phyloP scores from a whole-genome alignment of 2,329 filamentous ascomycete species.

The Paraphaeosphaeria sporulosa region DNA sequence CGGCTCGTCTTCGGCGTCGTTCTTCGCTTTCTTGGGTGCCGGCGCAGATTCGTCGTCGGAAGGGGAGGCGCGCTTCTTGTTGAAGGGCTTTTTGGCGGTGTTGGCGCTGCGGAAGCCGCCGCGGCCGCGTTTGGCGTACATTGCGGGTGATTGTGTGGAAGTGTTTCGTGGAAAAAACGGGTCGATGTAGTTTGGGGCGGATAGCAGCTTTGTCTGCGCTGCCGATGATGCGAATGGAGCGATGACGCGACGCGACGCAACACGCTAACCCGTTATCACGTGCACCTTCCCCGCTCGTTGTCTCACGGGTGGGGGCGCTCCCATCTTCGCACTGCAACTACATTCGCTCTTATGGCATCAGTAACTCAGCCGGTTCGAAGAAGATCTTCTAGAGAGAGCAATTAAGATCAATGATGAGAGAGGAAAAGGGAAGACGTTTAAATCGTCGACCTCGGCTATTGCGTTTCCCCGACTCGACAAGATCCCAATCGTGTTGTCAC shows the following conservation, averaged over 20 bases:
- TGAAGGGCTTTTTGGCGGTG: constrained; percentile 15
- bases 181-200: background rate
- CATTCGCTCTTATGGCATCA: too few relatives aligned
- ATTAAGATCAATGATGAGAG: background rate
- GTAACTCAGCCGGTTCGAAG: too few relatives aligned
- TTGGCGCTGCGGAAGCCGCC: constrained; percentile 19
- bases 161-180: background rate
- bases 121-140: constrained; percentile 18
- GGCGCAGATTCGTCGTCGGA: constrained; percentile 26
- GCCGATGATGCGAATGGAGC: background rate
- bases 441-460: background rate
- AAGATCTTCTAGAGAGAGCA: too few relatives aligned
- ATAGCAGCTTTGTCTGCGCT: background rate
- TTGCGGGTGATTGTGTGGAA: constrained; percentile 15
- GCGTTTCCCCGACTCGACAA: background rate
- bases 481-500: too few relatives aligned
- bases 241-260: constrained; percentile 7
- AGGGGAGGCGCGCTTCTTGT: constrained; percentile 35
- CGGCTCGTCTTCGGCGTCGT: constrained; percentile 26
- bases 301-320: too few relatives aligned
- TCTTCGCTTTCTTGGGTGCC: constrained; percentile 36
- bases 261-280: constrained; percentile 10
- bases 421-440: background rate
- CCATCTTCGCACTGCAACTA: too few relatives aligned
- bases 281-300: background rate